Conservation (phyloP, 805 yeast species). For the Cyberlindnera saturnus region DNA sequence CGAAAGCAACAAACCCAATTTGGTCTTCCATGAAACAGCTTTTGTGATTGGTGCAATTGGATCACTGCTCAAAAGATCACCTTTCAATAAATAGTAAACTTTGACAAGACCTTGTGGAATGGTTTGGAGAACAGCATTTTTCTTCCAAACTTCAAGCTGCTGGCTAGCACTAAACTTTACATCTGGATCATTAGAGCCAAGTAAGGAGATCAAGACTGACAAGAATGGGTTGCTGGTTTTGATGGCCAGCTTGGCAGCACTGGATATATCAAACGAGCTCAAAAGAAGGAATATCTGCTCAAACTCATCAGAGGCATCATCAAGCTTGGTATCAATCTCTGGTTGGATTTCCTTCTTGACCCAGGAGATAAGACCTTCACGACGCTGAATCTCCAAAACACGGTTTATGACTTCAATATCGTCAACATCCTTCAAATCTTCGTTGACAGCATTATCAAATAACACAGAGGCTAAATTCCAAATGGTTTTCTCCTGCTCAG, state of each 20-base stretch:
- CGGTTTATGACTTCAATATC: slow-evolving; percentile 18
- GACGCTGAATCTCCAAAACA: slow-evolving; percentile 32
- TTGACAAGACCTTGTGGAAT: slow-evolving; percentile 53
- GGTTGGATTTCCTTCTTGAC: slow-evolving; percentile 36
- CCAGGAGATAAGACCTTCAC: slow-evolving; percentile 51
- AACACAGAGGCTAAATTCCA: slow-evolving; percentile 61
- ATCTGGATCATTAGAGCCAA: slow-evolving; percentile 64
- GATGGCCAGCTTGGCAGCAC: slow-evolving; percentile 59
- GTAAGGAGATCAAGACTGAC: slow-evolving; percentile 58
- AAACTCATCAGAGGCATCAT: slow-evolving; percentile 35
- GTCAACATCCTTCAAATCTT: slow-evolving; percentile 18
- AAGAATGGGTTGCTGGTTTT: slow-evolving; percentile 62
- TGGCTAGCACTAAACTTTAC: slow-evolving; percentile 48
- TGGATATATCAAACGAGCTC: slow-evolving; percentile 48
- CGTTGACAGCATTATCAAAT: slow-evolving; percentile 38
- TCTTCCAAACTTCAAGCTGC: slow-evolving; percentile 66
- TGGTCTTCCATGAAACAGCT: slow-evolving; percentile 60
- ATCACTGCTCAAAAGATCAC: slow-evolving; percentile 31
- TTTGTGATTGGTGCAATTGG: slow-evolving; percentile 30
- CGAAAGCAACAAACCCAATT: slow-evolving; percentile 52
- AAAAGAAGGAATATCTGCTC: slow-evolving; percentile 46
- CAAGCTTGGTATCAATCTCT: slow-evolving; percentile 27
- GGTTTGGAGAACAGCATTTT: slow-evolving; percentile 30
- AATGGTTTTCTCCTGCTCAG: slow-evolving; percentile 25
- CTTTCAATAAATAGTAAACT: slow-evolving; percentile 60